Base-by-base conservation (phyloP, 805 yeast genomes). In the Barnettozyma pratensis region DNA sequence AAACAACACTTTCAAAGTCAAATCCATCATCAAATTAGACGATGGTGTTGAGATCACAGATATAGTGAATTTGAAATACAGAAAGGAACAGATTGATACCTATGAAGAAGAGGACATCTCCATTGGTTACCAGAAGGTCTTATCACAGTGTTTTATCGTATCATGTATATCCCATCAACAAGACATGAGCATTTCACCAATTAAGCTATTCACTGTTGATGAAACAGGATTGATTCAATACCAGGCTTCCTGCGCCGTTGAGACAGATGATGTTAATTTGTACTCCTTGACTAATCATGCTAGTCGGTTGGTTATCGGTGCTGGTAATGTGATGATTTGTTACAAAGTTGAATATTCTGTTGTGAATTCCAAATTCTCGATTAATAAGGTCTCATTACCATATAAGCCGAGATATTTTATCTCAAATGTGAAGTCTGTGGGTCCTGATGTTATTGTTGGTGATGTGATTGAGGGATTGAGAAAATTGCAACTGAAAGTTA, bases 61-160 rank as follows among this genome's bases (percentile, higher is more conserved):
- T 34, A 51, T 54, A 30, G 58, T 58, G 6, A 61, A 59, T 45
- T 48, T 59, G 2, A 44, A 49, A 6, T 61, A 60, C 31, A 36
- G 49, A 12, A 56, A 51, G 19, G 56, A 48, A 3, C 43, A 53
- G 6, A 54, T 59, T 37, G 60, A 58, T 29, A 50, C 57, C 4
- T 55, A 56, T 36, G 58, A 58, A 38, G 64, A 61, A 35, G 56
- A 53, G 32, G 52, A 49, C 31, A 56, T 63, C 6, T 44, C 57
- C 11, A 54, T 59, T 44, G 73, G 70, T 0, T 66, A 68, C 52
- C 61, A 64, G 40, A 55, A 64, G 31, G 57, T 67, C 4, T 55
- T 69, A n/a, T 57, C 62, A 7, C 68, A 64, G 46, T 69, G 73
- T 48, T 67, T 69, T 53, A 50, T 67, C 4, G 65, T 68, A 1